Evolutionary conservation across 345 rosid genomes (phyloP).

Genomic region (Erodium maritimum): DNA sequence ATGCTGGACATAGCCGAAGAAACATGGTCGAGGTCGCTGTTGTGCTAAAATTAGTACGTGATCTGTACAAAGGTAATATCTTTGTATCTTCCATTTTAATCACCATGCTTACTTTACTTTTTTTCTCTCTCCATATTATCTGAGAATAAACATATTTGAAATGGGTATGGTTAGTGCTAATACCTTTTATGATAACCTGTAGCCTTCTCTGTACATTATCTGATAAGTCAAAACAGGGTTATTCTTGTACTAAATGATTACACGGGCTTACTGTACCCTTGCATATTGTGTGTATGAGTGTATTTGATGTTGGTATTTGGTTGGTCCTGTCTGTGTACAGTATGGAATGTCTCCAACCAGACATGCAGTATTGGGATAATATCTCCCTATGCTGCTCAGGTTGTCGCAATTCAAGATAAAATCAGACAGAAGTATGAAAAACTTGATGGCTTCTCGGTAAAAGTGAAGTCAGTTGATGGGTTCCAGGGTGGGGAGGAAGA

Average conservation of each 20-base stretch:
- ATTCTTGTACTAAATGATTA: too few species aligned
- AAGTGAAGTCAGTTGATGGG: constrained; percentile 27
- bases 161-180: too few species aligned
- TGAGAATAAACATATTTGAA: too few species aligned
- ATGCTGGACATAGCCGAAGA: constrained; percentile 17
- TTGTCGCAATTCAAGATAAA: constrained; percentile 22
- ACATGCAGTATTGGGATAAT: constrained; percentile 25
- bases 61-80: constrained; percentile 33
- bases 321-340: constrained; percentile 11
- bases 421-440: constrained; percentile 12
- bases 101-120: too few species aligned
- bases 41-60: constrained; percentile 19
- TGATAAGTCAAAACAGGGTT: neutral
- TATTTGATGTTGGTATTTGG: neutral
- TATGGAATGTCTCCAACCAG: constrained; percentile 17
- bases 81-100: too few species aligned
- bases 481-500: constrained; percentile 38
- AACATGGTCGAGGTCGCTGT: constrained; percentile 41
- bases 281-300: neutral
- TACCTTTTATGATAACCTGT: neutral
- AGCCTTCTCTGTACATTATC: neutral
- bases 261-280: neutral
- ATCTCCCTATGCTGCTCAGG: constrained; percentile 34
- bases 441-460: constrained; percentile 15
- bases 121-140: too few species aligned